Conservation (phyloP, 345 rosid species). For the Eucalyptus rudis region DNA sequence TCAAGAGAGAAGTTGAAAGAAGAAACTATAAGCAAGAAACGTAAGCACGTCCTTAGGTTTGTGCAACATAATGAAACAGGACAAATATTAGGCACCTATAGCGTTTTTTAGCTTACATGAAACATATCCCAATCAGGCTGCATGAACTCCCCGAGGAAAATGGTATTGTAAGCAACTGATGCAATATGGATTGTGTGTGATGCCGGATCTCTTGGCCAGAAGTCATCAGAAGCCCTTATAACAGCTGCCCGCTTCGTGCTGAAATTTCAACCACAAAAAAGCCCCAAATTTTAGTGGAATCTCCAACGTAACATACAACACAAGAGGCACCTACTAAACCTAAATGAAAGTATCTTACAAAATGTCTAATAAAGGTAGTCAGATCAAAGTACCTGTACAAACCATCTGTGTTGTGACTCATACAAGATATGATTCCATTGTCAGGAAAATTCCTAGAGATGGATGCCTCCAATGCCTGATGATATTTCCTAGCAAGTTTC, state of each 20-base stretch:
- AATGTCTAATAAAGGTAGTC: not conserved
- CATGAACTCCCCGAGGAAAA: slow-evolving; percentile 67
- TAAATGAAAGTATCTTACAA: not conserved
- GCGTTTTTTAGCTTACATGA: slow-evolving; percentile 26
- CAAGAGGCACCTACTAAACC: not conserved
- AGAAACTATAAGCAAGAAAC: not conserved
- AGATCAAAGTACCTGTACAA: slow-evolving; percentile 38
- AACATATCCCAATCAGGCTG: slow-evolving; percentile 80
- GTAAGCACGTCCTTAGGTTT: not conserved
- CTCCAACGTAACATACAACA: not conserved
- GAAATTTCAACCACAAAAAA: not conserved
- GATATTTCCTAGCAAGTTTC: slow-evolving; percentile 50
- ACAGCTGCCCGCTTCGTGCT: slow-evolving; percentile 48
- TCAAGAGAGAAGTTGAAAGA: not conserved
- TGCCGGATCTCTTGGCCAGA: slow-evolving; percentile 63
- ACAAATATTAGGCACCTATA: not conserved
- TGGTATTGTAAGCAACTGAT: slow-evolving; percentile 54
- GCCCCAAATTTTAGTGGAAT: not conserved
- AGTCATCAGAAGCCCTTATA: slow-evolving; percentile 55
- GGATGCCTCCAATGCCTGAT: slow-evolving; percentile 57
- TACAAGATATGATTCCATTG: slow-evolving; percentile 51
- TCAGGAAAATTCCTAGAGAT: slow-evolving; percentile 40
- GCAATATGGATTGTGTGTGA: slow-evolving; percentile 70
- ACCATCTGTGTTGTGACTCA: slow-evolving; percentile 69
- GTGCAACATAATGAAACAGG: not conserved